phyloP scores from a whole-genome alignment of 2,329 filamentous ascomycete species.

The Bisporella sp. region DNA sequence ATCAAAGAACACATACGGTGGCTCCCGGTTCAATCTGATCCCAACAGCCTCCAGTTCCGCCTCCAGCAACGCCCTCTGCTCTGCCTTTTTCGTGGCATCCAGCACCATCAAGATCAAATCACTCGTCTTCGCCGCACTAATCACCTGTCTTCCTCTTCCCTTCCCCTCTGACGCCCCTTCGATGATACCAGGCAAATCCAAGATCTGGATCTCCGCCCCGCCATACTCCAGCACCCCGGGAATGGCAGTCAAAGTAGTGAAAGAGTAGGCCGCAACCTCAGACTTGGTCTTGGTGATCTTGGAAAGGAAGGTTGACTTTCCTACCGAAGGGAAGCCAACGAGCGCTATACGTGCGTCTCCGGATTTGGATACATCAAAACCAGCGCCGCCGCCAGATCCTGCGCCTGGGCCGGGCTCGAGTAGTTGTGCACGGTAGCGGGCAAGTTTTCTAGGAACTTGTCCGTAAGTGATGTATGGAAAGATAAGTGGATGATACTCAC shows the following conservation, averaged over 20 bases:
- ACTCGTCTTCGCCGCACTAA: slow-evolving; percentile 96
- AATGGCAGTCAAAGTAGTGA: slow-evolving; percentile 96
- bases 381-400: slow-evolving; percentile 69
- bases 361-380: slow-evolving; percentile 92
- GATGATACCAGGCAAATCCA: slow-evolving; percentile 97
- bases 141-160: slow-evolving; percentile 90
- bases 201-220: slow-evolving; percentile 93
- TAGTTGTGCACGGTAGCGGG: slow-evolving; percentile 86
- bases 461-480: background rate
- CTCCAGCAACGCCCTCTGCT: slow-evolving; percentile 85
- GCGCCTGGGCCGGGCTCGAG: slow-evolving; percentile 81
- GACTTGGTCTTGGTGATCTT: slow-evolving; percentile 98
- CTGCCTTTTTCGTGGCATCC: slow-evolving; percentile 92
- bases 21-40: slow-evolving; percentile 84
- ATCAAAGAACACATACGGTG: slow-evolving; percentile 54
- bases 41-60: slow-evolving; percentile 92
- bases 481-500: slow-evolving; percentile 43
- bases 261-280: slow-evolving; percentile 91
- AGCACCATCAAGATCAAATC: slow-evolving; percentile 95
- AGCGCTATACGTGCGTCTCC: slow-evolving; percentile 95
- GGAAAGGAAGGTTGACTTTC: slow-evolving; percentile 97
- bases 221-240: slow-evolving; percentile 96
- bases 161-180: slow-evolving; percentile 95
- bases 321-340: slow-evolving; percentile 97
- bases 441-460: slow-evolving; percentile 69